Base-by-base conservation (phyloP, 2,329 filamentous ascomycete genomes). In the Alternaria tenuissima region DNA sequence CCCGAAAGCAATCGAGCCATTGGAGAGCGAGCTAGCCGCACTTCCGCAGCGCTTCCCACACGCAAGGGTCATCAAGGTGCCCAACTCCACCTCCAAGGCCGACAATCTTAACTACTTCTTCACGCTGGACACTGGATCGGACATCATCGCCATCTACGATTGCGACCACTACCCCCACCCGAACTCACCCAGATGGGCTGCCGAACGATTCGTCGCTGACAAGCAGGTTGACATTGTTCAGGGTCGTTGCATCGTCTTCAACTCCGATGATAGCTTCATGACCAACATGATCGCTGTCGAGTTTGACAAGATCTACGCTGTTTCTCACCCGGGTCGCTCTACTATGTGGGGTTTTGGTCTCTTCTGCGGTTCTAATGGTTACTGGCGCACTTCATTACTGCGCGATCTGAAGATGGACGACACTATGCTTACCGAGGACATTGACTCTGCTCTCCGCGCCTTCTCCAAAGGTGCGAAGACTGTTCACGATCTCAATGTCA, bases 241-340 rank as follows among this genome's bases (percentile, higher is more conserved):
- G 70, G 82, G 82, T 7, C 80, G 82, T 22, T 84, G 82, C 65
- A 77, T 84, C 5, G 75, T 84, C 32, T 82, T 83, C 73, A 84
- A 84, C 66, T 76, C 82, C 5, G 73, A 75, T 12, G 79, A 81
- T 5, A 79, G 74, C 5, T 77, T 82, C 64, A 73, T 82, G 43
- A 79, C 82, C 1, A 79, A 75, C 47, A 81, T 84, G 80, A 83
- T 84, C 16, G 77, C 80, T 2, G 79, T 84, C 34, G 82, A 84
- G 62, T 84, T 84, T 57, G 82, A 84, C 69, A 84, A 84, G 68
- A 84, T 84, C 59, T 84, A 84, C 63, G 82, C 82, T 3, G 82
- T 83, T 11, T 83, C 82, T 11, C 82, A 84, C 63, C 82, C 82
- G 2, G 82, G 82, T 5, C 78, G 82, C 9, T 78, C 81, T 9